phyloP scores from a whole-genome alignment of 2,329 filamentous ascomycete genomes.

The Penicillium hesseltinei region DNA sequence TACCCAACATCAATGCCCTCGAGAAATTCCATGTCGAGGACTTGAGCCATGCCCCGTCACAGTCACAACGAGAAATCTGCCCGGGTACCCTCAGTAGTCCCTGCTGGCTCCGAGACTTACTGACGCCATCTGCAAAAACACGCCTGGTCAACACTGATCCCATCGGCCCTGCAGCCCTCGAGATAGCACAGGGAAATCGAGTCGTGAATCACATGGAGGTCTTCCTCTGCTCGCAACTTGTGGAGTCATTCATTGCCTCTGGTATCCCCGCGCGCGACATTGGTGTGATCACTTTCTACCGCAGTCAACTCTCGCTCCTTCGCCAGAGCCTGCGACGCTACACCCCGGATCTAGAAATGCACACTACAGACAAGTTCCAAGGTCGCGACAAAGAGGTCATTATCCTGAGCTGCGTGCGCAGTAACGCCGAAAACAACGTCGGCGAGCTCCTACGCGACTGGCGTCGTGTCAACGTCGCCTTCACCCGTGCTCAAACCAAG shows the following conservation, averaged over 20 bases:
- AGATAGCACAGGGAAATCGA: conserved; percentile 69
- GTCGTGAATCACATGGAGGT: conserved; percentile 88
- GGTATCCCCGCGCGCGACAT: conserved; percentile 76
- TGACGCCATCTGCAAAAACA: conserved; percentile 70
- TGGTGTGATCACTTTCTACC: conserved; percentile 95
- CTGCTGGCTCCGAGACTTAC: conserved; percentile 76
- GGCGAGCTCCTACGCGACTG: conserved; percentile 90
- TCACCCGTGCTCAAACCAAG: conserved; percentile 90
- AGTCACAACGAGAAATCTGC: conserved; percentile 51
- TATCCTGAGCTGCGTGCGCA: conserved; percentile 81
- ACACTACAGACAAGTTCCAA: conserved; percentile 96
- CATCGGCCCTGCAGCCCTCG: conserved; percentile 62
- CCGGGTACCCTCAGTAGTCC: conserved; percentile 45
- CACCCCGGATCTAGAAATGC: conserved; percentile 74
- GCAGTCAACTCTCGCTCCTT: conserved; percentile 81
- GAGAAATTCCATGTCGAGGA: conserved; percentile 53
- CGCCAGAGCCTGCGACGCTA: conserved; percentile 66
- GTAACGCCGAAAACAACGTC: conserved; percentile 77
- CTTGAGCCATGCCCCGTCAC: conserved; percentile 19
- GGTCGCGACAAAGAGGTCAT: conserved; percentile 93
- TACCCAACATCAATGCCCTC: conserved; percentile 66
- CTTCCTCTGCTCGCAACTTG: conserved; percentile 72
- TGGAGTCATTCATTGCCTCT: conserved; percentile 70
- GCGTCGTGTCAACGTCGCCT: conserved; percentile 90
- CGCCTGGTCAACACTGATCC: conserved; percentile 87